Evolutionary conservation across 306 rosid species (phyloP), one percentile per base, ranked within the genome.

Genomic region (Trifolium subterraneum): DNA sequence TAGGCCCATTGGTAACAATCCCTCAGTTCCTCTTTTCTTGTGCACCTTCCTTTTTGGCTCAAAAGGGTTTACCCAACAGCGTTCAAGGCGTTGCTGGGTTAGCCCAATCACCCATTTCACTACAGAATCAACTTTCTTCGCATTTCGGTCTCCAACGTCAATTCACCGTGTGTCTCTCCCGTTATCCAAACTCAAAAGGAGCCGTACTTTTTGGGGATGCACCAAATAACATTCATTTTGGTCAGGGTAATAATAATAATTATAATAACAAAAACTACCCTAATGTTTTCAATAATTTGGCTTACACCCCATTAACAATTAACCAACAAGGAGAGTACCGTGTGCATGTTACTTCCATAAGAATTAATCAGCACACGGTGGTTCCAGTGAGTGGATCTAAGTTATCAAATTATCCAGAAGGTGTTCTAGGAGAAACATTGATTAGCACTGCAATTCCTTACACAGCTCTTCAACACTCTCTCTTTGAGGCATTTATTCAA

Each of bases 1-100:
- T 29, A 0, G 86, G 88, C 0, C 75, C 84, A 13, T 2, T 83
- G 62, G 72, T 59, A 8, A 66, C 19, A 0, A 18, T 76, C 52
- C 89, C 89, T 0, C 78, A 36, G 0, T 88, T 88, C 69, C 90
- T 88, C 56, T 91, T 88, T 9, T 85, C 85, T 3, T 91, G 93
- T 20, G 89, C 88, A 2, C 86, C 90, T 33, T 73, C 89, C 7
- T 23, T 7, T 2, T 73, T 88, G 0, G n/a, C 77, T 14, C 85
- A 80, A 22, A 72, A 55, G 3, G 87, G 88, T 6, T 44, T 88
- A 1, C 97, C 94, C 2, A 20, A 2, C 3, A 74, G 70, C 3
- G 79, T 71, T 38, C 78, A 79, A 67, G 92, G 97, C 0, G 77
- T 81, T 0, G 77, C 51, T 4, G 90, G 92, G 1, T 16, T 91